Conservation (phyloP, 1,284 basidiomycete genomes). For the Inonotus obliquus region DNA sequence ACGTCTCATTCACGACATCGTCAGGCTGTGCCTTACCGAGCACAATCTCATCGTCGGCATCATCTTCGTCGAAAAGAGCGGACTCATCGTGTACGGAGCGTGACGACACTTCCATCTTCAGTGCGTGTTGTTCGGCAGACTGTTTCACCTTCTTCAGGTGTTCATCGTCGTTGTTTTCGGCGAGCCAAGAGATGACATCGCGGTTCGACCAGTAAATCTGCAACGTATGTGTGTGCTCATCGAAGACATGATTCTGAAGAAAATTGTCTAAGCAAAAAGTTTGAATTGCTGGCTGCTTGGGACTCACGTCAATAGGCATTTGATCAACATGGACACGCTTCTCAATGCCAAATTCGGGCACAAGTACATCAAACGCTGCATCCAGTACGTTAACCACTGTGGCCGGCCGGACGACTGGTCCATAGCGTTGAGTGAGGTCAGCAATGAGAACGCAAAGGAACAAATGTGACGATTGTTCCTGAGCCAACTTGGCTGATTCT, state of each 20-base stretch:
- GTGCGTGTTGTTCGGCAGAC: slow-evolving; percentile 77
- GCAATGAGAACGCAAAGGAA: slow-evolving; percentile 92
- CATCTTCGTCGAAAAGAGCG: slow-evolving; percentile 86
- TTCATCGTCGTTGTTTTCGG: slow-evolving; percentile 91
- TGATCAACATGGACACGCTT: slow-evolving; percentile 98
- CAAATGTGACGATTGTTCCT: slow-evolving; percentile 94
- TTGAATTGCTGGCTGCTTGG: neutral
- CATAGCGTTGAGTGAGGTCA: slow-evolving; percentile 90
- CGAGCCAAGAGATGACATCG: slow-evolving; percentile 92
- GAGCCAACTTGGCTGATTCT: slow-evolving; percentile 85
- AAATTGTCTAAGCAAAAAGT: slow-evolving; percentile 12
- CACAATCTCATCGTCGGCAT: slow-evolving; percentile 73
- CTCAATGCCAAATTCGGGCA: slow-evolving; percentile 95
- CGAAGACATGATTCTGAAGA: slow-evolving; percentile 83
- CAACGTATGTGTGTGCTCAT: slow-evolving; percentile 86
- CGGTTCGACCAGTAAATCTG: slow-evolving; percentile 89
- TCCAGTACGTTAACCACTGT: slow-evolving; percentile 93
- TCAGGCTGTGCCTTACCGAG: slow-evolving; percentile 55
- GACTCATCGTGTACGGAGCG: slow-evolving; percentile 79
- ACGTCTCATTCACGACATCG: slow-evolving; percentile 47
- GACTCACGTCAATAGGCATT: slow-evolving; percentile 89
- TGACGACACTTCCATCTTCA: slow-evolving; percentile 83
- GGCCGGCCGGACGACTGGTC: slow-evolving; percentile 90
- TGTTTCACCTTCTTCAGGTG: slow-evolving; percentile 90
- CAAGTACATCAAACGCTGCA: slow-evolving; percentile 91